A percentile compares a stretch with the other conserved stretches of the same genome.
These are phyloP conservation scores for Porphyrellus cyaneotinctus DNA, from an alignment of 768 basidiomycete genomes.

Conservation along the genomic window DNA sequence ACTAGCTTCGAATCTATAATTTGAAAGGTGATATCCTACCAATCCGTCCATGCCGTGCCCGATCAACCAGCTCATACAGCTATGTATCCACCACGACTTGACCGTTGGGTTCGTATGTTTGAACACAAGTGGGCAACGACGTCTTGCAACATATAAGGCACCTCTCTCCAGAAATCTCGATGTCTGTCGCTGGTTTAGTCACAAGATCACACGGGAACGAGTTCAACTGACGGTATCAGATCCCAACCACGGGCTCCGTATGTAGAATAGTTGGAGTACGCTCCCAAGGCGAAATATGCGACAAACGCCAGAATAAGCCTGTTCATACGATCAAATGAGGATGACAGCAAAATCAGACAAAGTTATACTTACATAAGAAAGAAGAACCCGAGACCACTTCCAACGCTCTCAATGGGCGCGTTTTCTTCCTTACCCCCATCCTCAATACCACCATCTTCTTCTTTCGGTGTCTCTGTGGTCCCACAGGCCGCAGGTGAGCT, in stretches of 20 bases:
- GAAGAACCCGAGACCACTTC: slow-evolving; percentile 85
- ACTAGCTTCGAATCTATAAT: slow-evolving; percentile 5
- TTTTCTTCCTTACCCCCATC: slow-evolving; percentile 18
- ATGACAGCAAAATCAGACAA: slow-evolving; percentile 1
- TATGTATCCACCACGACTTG: slow-evolving; percentile 70
- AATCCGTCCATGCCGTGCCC: background rate
- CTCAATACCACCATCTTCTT: slow-evolving; percentile 21
- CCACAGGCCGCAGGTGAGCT: slow-evolving; percentile 55
- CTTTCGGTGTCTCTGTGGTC: slow-evolving; percentile 23
- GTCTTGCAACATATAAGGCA: slow-evolving; percentile 80
- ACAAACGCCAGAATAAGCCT: slow-evolving; percentile 52
- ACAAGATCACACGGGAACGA: slow-evolving; percentile 2
- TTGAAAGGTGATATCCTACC: background rate
- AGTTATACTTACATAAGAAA: slow-evolving; percentile 68
- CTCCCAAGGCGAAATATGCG: slow-evolving; percentile 73
- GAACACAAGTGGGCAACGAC: slow-evolving; percentile 76
- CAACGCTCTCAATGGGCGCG: slow-evolving; percentile 41
- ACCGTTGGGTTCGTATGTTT: slow-evolving; percentile 60
- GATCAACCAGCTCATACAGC: slow-evolving; percentile 47
- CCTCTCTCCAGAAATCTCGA: slow-evolving; percentile 87
- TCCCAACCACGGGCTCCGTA: slow-evolving; percentile 83
- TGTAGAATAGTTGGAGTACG: slow-evolving; percentile 84
- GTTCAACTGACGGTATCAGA: slow-evolving; percentile 73
- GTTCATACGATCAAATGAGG: slow-evolving; percentile 38
- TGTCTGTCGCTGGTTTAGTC: slow-evolving; percentile 45